These are phyloP conservation scores for Pichia californica DNA, from an alignment of 805 yeast genomes.

Conservation along the genomic window DNA sequence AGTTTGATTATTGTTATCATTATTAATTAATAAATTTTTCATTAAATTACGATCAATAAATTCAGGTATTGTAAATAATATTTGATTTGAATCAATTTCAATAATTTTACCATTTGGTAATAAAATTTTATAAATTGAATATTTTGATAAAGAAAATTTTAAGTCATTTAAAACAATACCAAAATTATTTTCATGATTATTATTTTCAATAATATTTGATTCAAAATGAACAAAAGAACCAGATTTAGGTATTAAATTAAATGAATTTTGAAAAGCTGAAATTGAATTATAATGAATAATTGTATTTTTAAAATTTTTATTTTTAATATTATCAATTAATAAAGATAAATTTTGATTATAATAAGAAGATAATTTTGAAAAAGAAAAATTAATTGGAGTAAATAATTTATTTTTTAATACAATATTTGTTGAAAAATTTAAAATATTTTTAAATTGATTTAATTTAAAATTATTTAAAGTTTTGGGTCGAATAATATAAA, in stretches of 20 bases:
- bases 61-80: constrained; percentile 25
- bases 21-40: neutral
- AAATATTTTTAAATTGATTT: neutral
- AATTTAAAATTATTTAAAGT: neutral
- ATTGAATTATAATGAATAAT: constrained; percentile 5
- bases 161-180: constrained; percentile 15
- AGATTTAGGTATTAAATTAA: constrained; percentile 1
- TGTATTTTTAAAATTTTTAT: neutral
- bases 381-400: constrained; percentile 6
- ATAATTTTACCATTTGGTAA: constrained; percentile 42
- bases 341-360: constrained; percentile 1
- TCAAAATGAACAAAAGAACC: constrained; percentile 17
- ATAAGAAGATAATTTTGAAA: neutral
- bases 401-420: neutral
- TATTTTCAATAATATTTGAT: neutral
- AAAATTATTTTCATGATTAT: constrained; percentile 1
- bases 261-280: neutral
- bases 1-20: neutral
- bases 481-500: too few species aligned
- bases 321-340: neutral
- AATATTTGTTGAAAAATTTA: too few species aligned
- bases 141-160: constrained; percentile 4
- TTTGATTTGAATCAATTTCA: constrained; percentile 41
- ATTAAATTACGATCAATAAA: constrained; percentile 9
- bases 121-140: constrained; percentile 8